Conservation (phyloP, 1,139 yeast species). For the Protomyces inundatus region DNA sequence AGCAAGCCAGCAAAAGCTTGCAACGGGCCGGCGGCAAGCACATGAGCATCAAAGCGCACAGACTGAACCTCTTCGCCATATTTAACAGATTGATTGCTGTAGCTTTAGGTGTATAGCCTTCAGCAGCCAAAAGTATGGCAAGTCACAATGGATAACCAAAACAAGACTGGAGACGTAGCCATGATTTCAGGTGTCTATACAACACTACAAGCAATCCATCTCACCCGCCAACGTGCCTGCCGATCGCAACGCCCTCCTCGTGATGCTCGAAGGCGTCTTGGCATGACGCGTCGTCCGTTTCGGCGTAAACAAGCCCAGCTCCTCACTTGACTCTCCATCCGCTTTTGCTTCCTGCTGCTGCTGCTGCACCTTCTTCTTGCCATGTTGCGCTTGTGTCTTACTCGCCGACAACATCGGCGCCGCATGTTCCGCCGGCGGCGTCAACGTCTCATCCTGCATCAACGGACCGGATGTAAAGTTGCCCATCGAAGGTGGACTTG, state of each 20-base stretch:
- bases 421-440: slow-evolving; percentile 2
- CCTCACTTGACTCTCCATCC: not conserved
- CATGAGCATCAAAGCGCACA: too few species aligned
- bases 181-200: too few species aligned
- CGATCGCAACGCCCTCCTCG: not conserved
- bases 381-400: too few species aligned
- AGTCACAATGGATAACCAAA: too few species aligned
- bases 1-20: too few species aligned
- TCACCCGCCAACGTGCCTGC: not conserved
- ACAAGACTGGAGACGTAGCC: too few species aligned
- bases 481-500: slow-evolving; percentile 20
- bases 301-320: not conserved
- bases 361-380: not conserved
- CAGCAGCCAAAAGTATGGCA: too few species aligned
- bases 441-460: slow-evolving; percentile 7
- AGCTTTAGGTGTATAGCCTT: too few species aligned
- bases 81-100: too few species aligned
- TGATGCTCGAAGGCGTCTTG: not conserved
- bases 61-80: too few species aligned
- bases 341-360: not conserved
- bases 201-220: too few species aligned
- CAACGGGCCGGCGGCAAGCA: too few species aligned
- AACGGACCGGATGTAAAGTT: slow-evolving; percentile 11
- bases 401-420: not conserved
- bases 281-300: not conserved